Evolutionary conservation across 805 yeast genomes (phyloP).

Genomic region (Candida vaughaniae): DNA sequence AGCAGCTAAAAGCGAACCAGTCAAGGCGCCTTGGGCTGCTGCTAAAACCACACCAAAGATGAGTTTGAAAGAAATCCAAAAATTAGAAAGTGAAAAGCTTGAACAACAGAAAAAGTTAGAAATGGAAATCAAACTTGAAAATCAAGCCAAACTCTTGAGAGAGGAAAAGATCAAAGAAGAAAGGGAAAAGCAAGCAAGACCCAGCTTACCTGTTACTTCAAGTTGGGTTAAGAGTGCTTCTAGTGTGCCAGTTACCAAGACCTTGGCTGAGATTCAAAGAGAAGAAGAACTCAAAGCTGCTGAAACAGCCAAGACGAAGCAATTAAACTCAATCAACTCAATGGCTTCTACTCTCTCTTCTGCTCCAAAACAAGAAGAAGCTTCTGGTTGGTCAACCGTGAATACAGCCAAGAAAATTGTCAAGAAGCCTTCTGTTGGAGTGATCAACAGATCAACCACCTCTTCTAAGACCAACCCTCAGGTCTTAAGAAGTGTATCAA

Average conservation of each 20-base stretch:
- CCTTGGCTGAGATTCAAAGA: constrained; percentile 58
- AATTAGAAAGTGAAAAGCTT: constrained; percentile 45
- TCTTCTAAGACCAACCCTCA: constrained; percentile 32
- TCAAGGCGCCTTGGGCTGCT: constrained; percentile 57
- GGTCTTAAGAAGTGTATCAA: constrained; percentile 36
- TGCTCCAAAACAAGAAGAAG: constrained; percentile 20
- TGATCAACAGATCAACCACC: constrained; percentile 14
- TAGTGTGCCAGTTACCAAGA: constrained; percentile 37
- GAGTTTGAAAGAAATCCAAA: constrained; percentile 52
- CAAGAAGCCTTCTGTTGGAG: constrained; percentile 19
- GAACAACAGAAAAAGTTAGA: constrained; percentile 39
- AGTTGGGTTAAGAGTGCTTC: constrained; percentile 39
- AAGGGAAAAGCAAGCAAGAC: constrained; percentile 17
- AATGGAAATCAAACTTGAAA: constrained; percentile 29
- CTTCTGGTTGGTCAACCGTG: constrained; percentile 46
- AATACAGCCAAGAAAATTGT: constrained; percentile 35
- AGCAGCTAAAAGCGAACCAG: not conserved
- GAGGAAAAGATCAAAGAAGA: constrained; percentile 15
- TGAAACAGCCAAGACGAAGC: constrained; percentile 9
- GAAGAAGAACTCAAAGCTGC: constrained; percentile 52
- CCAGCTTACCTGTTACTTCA: constrained; percentile 39
- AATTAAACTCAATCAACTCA: constrained; percentile 6
- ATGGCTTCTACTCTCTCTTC: constrained; percentile 9
- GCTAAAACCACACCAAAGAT: constrained; percentile 31
- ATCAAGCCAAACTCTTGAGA: constrained; percentile 18